phyloP scores from a whole-genome alignment of 257 asterid genomes.

The Cordia subcordata region DNA sequence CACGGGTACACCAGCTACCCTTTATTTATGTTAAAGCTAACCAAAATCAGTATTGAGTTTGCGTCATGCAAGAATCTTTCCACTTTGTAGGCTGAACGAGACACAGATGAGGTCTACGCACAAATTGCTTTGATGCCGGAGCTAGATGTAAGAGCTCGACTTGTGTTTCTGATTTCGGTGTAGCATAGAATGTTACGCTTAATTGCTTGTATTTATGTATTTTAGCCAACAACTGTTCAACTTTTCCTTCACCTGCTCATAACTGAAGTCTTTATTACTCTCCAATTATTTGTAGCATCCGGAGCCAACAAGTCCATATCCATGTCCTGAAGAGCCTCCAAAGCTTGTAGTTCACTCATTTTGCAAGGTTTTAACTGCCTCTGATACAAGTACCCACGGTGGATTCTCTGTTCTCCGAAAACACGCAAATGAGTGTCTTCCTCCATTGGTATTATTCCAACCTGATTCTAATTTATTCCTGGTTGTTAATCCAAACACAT shows the following conservation, averaged over 20 bases:
- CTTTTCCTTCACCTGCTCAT: neutral
- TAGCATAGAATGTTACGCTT: neutral
- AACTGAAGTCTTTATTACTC: conserved; percentile 7
- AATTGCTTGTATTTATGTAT: neutral
- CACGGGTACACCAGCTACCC: neutral
- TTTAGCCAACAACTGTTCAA: neutral
- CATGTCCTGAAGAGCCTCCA: conserved; percentile 42
- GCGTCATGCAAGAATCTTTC: conserved; percentile 13
- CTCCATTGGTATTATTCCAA: conserved; percentile 55
- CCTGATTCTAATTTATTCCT: neutral
- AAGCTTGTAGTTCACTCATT: conserved; percentile 64
- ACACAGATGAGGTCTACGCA: conserved; percentile 90
- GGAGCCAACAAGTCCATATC: conserved; percentile 51
- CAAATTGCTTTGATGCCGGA: conserved; percentile 83
- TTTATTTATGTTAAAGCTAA: neutral
- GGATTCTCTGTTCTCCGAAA: conserved; percentile 90
- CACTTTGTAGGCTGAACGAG: conserved; percentile 65
- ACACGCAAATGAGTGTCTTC: conserved; percentile 88
- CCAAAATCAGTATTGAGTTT: neutral
- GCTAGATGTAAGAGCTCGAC: conserved; percentile 45
- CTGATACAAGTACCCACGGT: conserved; percentile 92
- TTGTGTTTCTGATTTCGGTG: conserved; percentile 1
- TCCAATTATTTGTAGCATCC: conserved; percentile 43
- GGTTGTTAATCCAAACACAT: neutral
- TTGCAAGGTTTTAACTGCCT: conserved; percentile 88